Base-by-base conservation (phyloP, 257 asterid genomes). In the Solanum sejunctum region DNA sequence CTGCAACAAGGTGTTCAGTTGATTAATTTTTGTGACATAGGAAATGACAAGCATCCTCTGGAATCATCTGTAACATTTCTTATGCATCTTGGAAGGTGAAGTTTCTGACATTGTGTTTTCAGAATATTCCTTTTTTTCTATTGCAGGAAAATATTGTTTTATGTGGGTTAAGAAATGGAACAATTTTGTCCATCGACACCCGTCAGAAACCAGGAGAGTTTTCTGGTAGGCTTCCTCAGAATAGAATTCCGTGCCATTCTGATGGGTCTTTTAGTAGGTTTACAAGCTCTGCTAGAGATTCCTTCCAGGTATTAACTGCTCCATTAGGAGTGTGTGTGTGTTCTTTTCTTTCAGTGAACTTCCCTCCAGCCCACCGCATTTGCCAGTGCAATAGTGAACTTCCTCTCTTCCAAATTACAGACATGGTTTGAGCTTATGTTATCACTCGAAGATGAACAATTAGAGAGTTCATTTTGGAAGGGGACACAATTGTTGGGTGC, bases 121-220 rank as follows among this genome's bases (percentile, higher is more conserved):
- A 82, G 58, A 51, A 36, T 64, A 21, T 71, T 67, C 28, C 71
- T 80, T 73, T 18, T 88, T 56, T 79, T 61, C 84, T 82, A 72
- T 86, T 87, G 84, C 90, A 96, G 99, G 97, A 94, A 58, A 91
- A 89, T 45, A 28, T 67, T 83, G 84, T 91, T 87, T 88, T 94
- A 75, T 95, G 97, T 86, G 99, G 99, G 71, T 90, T 95, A 87
- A 94, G 99, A 87, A 97, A 91, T 91, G 98, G 98, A 89, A 87
- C 90, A 79, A 93, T 97, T 85, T 57, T 92, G 87, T 87, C 91
- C 8, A 92, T 94, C 85, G 99, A 97, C 80, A 83, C 92, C 88
- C 99, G 99, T 83, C 92, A 92, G 86, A 93, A 90, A 88, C 95
- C 90, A 60, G 93, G 81, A 86, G 95, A 85, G 49, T 77, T 51